Percentiles rank a stretch among this genome's conserved stretches.
Evolutionary conservation across 2,329 filamentous ascomycete species (phyloP).

Genomic region (Sporothrix variecibatus): DNA sequence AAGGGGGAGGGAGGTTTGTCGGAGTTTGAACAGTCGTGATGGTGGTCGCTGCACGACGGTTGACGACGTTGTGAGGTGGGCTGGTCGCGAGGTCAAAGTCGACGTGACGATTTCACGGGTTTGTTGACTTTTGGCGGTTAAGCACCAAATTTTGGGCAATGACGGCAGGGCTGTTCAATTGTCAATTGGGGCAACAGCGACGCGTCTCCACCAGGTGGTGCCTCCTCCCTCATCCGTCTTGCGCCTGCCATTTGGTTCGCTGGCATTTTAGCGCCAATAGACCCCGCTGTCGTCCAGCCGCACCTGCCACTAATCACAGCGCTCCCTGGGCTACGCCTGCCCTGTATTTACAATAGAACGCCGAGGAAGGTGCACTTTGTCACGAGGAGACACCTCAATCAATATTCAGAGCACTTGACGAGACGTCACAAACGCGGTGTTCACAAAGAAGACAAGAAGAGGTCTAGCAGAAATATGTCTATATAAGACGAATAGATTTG

Average conservation of each 20-base stretch:
- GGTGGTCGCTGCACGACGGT: neutral
- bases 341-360: neutral
- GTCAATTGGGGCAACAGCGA: neutral
- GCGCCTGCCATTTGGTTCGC: slow-evolving; percentile 8
- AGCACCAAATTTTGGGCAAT: neutral
- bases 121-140: slow-evolving; percentile 21
- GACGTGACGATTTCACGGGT: neutral
- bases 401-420: neutral
- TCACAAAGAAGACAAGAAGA: neutral
- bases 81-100: neutral
- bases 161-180: neutral
- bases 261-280: slow-evolving; percentile 8
- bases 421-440: neutral
- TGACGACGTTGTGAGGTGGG: neutral
- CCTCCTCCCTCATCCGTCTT: neutral
- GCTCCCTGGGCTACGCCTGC: neutral
- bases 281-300: neutral
- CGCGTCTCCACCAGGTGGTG: slow-evolving; percentile 15
- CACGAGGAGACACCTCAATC: neutral
- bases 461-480: neutral
- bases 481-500: neutral
- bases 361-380: neutral
- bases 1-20: neutral
- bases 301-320: neutral
- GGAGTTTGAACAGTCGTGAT: neutral